Base-by-base conservation (phyloP, 306 rosid genomes). In the Trifolium repens region DNA sequence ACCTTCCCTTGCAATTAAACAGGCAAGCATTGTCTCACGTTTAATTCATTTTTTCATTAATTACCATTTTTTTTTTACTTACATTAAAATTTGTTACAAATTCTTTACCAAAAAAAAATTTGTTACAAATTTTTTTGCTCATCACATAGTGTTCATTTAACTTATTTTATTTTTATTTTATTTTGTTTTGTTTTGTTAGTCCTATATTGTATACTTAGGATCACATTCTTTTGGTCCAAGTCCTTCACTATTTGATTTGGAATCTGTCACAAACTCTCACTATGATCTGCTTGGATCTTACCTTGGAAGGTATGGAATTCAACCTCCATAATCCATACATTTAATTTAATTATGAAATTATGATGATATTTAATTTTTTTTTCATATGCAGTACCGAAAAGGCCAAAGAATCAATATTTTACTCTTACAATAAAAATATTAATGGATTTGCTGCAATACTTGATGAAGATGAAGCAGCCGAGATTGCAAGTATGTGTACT, bases 401-500 rank as follows among this genome's bases (percentile, higher is more conserved):
- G 62, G 92, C 93, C 9, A 70, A 82, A 44, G 86, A 86, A 0
- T 75, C 94, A 16, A 86, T 92, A 4, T 74, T 88, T 58, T 90
- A 93, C 82, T 90, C 98, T 2, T 93, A 93, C 22, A 86, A 46
- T 9, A 80, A 62, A 67, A 5, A 81, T 13, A 85, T 93, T 17
- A 93, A 93, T 67, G 98, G 94, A 3, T 93, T 93, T 68, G 98
- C 98, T 9, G 98, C 96, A 19, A n/a, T 84, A 9, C 87, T 93
- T 16, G 86, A 88, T 1, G 93, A 90, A 5, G 72, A 86, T 53
- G 87, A 84, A 68, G 96, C 88, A 5, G 69, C 60, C 0, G 58
- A 27, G 15, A 59, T 90, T 69, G 82, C 85, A 52, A 83, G 98
- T 92, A 71, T 74, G 78, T 50, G 78, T 50, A 57, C 16, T 53